Percentiles rank a stretch among this genome's conserved stretches.
Evolutionary conservation across 75 land plant genomes (phyloP).

Genomic region (Pseudotsuga menziesii): DNA sequence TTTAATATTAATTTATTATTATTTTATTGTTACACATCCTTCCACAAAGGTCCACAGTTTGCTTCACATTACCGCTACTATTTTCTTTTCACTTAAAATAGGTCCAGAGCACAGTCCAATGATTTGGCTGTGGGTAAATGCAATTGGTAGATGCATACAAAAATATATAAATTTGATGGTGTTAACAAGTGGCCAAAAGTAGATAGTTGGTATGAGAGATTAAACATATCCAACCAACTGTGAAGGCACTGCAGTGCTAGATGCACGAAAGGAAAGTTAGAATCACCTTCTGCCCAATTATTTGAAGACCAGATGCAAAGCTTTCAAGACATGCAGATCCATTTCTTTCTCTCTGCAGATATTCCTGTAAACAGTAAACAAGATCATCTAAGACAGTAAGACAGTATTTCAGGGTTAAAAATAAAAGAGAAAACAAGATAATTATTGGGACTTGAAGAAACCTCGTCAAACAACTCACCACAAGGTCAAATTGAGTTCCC

Average conservation of each 20-base stretch:
- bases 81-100: neutral
- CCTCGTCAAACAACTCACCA: constrained; percentile 38
- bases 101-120: neutral
- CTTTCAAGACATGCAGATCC: constrained; percentile 88
- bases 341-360: constrained; percentile 68
- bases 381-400: neutral
- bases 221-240: neutral
- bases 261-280: neutral
- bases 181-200: too few species aligned
- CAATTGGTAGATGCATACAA: neutral
- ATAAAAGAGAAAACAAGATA: neutral
- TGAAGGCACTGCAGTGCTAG: too few species aligned
- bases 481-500: constrained; percentile 97
- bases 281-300: constrained; percentile 83
- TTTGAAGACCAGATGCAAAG: constrained; percentile 85
- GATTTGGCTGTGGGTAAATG: neutral
- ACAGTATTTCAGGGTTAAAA: too few species aligned
- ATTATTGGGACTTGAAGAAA: neutral
- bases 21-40: too few species aligned
- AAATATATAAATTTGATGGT: too few species aligned
- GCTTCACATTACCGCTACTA: neutral
- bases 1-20: too few species aligned
- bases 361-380: constrained; percentile 54
- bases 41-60: neutral
- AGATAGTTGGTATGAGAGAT: neutral